A percentile compares a stretch with the other conserved stretches of the same genome.
phyloP scores from a whole-genome alignment of 108 stramenopile species.

The Aurantiochytrium sp. region DNA sequence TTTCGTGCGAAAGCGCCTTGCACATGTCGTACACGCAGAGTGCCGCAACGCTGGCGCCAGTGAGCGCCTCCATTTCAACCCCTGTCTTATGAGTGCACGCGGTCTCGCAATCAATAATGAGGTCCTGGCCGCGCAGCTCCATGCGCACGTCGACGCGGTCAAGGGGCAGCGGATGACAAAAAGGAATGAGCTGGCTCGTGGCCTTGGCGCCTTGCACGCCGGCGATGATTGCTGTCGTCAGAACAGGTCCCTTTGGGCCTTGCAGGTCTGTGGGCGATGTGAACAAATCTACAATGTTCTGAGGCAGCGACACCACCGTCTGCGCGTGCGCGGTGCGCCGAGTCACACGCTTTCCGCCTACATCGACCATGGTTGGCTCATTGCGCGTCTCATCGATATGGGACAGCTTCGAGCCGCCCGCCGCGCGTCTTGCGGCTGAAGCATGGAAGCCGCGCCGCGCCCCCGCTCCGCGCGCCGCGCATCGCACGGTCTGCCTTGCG shows the following conservation, averaged over 20 bases:
- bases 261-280: constrained; percentile 21
- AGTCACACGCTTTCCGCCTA: constrained; percentile 13
- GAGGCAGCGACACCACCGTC: constrained; percentile 17
- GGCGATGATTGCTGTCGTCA: constrained; percentile 50
- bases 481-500: too few relatives aligned
- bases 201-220: constrained; percentile 45
- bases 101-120: background rate
- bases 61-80: constrained; percentile 96
- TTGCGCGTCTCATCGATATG: constrained; percentile 4
- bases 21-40: constrained; percentile 92
- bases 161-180: constrained; percentile 47
- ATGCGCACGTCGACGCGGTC: constrained; percentile 39
- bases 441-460: too few relatives aligned
- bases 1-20: constrained; percentile 85
- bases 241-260: constrained; percentile 44
- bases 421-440: too few relatives aligned
- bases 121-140: background rate
- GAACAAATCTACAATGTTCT: background rate
- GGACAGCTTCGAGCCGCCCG: background rate
- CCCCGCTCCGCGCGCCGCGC: too few relatives aligned
- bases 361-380: constrained; percentile 26
- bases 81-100: constrained; percentile 70
- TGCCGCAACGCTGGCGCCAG: constrained; percentile 77
- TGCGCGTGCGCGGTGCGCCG: background rate
- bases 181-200: constrained; percentile 43